These are phyloP conservation scores for Magnolia sinica DNA, from an alignment of 164 flowering plant genomes.

Conservation along the genomic window DNA sequence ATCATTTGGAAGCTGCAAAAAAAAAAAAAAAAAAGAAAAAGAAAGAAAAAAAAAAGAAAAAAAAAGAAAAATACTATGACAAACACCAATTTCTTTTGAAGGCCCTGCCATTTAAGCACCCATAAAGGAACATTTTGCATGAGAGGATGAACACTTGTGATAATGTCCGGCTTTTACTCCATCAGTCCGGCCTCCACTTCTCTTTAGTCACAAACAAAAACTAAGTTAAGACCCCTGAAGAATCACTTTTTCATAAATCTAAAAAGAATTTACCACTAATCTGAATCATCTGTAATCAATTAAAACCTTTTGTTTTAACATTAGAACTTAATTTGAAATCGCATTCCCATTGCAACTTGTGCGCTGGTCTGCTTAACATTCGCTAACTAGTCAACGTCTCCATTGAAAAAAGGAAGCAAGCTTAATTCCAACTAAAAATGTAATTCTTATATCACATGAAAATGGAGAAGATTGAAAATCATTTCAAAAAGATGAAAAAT, in stretches of 20 bases:
- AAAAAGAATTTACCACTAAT: neutral
- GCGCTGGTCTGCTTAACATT: too few species aligned
- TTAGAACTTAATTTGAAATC: too few species aligned
- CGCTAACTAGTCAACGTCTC: too few species aligned
- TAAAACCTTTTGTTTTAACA: too few species aligned
- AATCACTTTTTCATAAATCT: neutral
- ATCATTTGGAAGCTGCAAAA: neutral
- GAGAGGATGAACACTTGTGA: slow-evolving; percentile 95
- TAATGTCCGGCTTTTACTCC: slow-evolving; percentile 97
- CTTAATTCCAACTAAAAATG: neutral
- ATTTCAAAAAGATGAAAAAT: neutral
- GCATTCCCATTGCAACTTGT: too few species aligned
- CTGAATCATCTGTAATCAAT: too few species aligned
- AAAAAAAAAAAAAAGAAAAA: too few species aligned
- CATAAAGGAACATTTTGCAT: slow-evolving; percentile 95
- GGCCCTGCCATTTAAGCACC: slow-evolving; percentile 95
- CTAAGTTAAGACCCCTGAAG: slow-evolving; percentile 2
- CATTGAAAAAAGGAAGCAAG: neutral
- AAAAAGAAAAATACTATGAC: slow-evolving; percentile 57
- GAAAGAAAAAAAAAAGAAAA: too few species aligned
- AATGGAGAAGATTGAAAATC: neutral
- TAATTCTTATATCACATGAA: neutral
- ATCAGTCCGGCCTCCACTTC: slow-evolving; percentile 94
- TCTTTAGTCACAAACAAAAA: slow-evolving; percentile 35
- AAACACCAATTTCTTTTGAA: slow-evolving; percentile 82